Percentiles rank a stretch among this genome's conserved stretches.
Evolutionary conservation across 352 stramenopile species (phyloP).

Genomic region (Phytophthora podocarpi): DNA sequence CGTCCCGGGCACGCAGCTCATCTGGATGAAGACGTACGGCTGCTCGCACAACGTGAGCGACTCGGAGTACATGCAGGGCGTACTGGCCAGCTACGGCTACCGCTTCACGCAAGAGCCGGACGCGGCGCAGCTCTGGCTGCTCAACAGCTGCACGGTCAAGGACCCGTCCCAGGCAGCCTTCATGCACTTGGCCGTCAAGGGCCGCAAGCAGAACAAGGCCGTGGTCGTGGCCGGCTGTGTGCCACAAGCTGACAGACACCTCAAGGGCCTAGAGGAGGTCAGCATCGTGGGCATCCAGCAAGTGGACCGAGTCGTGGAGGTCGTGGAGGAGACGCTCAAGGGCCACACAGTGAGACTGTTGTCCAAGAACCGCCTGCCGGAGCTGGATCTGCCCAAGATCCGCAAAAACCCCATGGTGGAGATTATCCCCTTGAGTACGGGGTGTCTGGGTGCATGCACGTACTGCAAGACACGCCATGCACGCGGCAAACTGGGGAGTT

Average conservation of each 20-base stretch:
- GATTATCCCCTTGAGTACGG: constrained; percentile 92
- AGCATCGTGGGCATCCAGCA: constrained; percentile 92
- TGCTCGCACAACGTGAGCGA: constrained; percentile 94
- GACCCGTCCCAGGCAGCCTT: constrained; percentile 92
- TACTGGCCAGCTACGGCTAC: constrained; percentile 92
- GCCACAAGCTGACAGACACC: constrained; percentile 86
- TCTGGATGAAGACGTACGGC: constrained; percentile 92
- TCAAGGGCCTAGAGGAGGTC: constrained; percentile 83
- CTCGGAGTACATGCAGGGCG: constrained; percentile 94
- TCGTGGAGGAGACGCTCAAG: constrained; percentile 92
- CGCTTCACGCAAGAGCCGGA: constrained; percentile 76
- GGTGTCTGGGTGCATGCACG: constrained; percentile 91
- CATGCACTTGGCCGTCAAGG: constrained; percentile 89
- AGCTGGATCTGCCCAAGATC: constrained; percentile 92
- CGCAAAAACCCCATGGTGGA: constrained; percentile 92
- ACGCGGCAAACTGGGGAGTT: constrained; percentile 90
- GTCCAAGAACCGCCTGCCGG: constrained; percentile 78
- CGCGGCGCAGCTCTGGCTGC: constrained; percentile 86
- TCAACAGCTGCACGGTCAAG: constrained; percentile 95
- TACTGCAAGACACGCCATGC: constrained; percentile 95
- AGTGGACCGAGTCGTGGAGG: constrained; percentile 91
- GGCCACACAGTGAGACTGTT: constrained; percentile 90
- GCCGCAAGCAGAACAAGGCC: constrained; percentile 75
- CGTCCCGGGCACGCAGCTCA: constrained; percentile 74
- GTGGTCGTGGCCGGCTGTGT: constrained; percentile 92